Base-by-base conservation (phyloP, 179 eudicot genomes). In the Sideroxylon spinosum region DNA sequence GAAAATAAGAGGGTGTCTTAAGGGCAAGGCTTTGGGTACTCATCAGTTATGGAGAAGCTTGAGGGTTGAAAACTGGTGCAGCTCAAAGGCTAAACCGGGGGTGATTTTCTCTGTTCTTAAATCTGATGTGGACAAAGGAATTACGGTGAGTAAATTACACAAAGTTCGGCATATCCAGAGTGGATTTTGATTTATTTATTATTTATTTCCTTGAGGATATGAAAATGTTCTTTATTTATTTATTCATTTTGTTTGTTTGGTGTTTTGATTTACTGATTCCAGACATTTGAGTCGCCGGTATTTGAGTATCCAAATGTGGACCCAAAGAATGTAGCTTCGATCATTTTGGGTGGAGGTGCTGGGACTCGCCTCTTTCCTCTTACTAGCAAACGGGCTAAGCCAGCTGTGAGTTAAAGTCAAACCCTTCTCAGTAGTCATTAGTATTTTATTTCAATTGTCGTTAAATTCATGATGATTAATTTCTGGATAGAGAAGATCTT, bases 311-410 rank as follows among this genome's bases (percentile, higher is more conserved):
- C 89, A 56, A 79, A 80, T 74, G 97, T 85, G 70, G 97, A 94
- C 75, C 94, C 98, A 0, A 89, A 88, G 79, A 85, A 78, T 77
- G 97, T 94, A 22, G 98, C 96, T 66, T 88, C 98, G 16, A 85
- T 93, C 13, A 89, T 94, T n/a, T 76, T 94, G 72, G 97, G 98
- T 62, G 98, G 98, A 44, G 98, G 98, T 20, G 98, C 97, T 22
- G 98, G 98, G 53, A 94, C 98, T 86, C 94, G 98, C 26, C 87
- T 94, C 65, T 91, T 90, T 78, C 98, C 98, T 70, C 97, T 94
- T 70, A 94, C 98, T 12, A 84, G 89, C 84, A 85, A 76, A 85
- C 89, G 98, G 86, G 91, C 98, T 57, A 94, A 94, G 78, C 98
- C 98, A 5, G 98, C 98, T 62, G 98, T 94, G 93, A 77, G 91